Evolutionary conservation across 164 flowering plant genomes (phyloP).

Genomic region (Cinnamomum micranthum): DNA sequence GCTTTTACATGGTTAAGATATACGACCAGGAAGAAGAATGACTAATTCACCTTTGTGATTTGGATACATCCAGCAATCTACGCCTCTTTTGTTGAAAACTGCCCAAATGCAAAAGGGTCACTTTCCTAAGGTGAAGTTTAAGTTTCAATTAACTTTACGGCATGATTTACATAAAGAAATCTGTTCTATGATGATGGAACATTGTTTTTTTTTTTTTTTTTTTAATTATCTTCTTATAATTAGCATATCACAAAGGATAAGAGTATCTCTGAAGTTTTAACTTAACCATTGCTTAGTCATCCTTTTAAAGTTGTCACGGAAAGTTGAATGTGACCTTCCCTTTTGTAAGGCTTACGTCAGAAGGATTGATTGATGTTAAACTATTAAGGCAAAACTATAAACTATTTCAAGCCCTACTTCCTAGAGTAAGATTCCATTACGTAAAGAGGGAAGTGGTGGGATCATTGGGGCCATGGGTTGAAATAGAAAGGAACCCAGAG

Average conservation of each 20-base stretch:
- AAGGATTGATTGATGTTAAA: neutral
- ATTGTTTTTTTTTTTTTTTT: neutral
- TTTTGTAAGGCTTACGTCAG: neutral
- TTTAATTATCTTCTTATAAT: neutral
- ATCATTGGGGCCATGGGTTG: neutral
- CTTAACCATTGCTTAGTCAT: neutral
- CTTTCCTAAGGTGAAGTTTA: neutral
- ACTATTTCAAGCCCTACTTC: neutral
- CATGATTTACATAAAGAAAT: too few relatives aligned
- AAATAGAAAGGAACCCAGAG: neutral
- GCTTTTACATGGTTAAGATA: neutral
- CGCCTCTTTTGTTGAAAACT: neutral
- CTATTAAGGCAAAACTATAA: neutral
- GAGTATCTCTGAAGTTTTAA: neutral
- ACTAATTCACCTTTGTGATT: neutral
- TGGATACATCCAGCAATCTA: neutral
- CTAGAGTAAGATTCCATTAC: neutral
- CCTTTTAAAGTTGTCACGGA: neutral
- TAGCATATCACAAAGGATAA: neutral
- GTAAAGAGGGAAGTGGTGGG: neutral
- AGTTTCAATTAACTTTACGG: neutral
- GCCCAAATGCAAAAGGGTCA: neutral
- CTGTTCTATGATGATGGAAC: neutral
- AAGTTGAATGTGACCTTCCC: conserved; percentile 1
- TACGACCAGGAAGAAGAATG: neutral